phyloP scores from a whole-genome alignment of 2,329 filamentous ascomycete genomes.

The Claviceps quebecensis region DNA sequence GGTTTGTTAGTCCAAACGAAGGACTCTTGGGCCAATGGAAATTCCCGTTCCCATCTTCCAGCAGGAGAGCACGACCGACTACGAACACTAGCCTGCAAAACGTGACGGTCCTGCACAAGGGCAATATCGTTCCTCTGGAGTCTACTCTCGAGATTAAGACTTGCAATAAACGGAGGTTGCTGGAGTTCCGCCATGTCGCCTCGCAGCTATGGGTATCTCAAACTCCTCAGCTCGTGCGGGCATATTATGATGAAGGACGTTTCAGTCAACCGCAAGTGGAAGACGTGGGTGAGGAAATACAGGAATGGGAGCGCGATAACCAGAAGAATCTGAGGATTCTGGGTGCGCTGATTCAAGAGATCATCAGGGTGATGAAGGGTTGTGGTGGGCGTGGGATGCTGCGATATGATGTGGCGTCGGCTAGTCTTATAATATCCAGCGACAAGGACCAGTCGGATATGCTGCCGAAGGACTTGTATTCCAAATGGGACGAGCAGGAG shows the following conservation, averaged over 20 bases:
- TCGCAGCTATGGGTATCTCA: slow-evolving; percentile 32
- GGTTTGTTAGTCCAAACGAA: slow-evolving; percentile 16
- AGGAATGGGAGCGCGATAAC: slow-evolving; percentile 22
- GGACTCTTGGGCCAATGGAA: slow-evolving; percentile 12
- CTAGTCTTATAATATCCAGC: neutral
- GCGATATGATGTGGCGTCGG: neutral
- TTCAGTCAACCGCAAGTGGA: slow-evolving; percentile 19
- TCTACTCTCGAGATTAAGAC: slow-evolving; percentile 33
- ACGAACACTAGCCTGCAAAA: slow-evolving; percentile 8
- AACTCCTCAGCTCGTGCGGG: slow-evolving; percentile 31
- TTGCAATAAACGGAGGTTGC: slow-evolving; percentile 16
- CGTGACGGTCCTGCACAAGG: slow-evolving; percentile 18
- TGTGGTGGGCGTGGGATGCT: neutral
- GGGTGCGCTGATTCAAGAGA: slow-evolving; percentile 16
- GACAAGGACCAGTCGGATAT: neutral
- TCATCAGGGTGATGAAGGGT: neutral
- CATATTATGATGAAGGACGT: slow-evolving; percentile 23
- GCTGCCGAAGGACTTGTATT: slow-evolving; percentile 1
- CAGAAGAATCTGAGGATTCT: slow-evolving; percentile 17
- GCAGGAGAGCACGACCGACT: slow-evolving; percentile 1
- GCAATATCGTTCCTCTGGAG: slow-evolving; percentile 16
- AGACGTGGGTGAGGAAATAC: slow-evolving; percentile 18
- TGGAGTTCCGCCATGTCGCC: slow-evolving; percentile 21
- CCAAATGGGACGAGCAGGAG: slow-evolving; percentile 1
- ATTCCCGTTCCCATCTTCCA: slow-evolving; percentile 13